Conservation (phyloP, 768 basidiomycete species). For the Cantharellus anzutake region DNA sequence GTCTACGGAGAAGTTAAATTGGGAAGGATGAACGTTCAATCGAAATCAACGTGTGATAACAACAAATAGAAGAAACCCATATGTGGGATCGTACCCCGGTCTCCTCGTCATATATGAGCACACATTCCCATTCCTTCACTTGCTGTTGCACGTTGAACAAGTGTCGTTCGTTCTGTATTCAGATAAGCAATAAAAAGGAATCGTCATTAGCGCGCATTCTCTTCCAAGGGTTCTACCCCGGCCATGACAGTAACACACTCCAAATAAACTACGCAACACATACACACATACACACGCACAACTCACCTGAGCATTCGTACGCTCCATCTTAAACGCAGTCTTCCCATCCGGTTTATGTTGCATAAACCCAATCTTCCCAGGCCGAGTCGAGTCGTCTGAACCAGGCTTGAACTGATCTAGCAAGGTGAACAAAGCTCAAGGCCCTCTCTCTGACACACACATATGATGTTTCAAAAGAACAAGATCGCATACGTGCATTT, state of each 20-base stretch:
- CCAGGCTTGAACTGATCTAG: constrained; percentile 62
- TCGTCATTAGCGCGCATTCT: neutral
- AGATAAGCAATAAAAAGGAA: neutral
- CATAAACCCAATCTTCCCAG: constrained; percentile 32
- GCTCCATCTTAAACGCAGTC: constrained; percentile 38
- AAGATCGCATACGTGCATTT: neutral
- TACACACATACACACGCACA: neutral
- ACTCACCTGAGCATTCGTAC: constrained; percentile 43
- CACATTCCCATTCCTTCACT: constrained; percentile 54
- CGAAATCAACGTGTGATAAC: no score
- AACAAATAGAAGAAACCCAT: neutral
- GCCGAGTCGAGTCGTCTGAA: constrained; percentile 43
- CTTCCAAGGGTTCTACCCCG: neutral
- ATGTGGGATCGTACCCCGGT: constrained; percentile 29
- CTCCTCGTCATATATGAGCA: constrained; percentile 64
- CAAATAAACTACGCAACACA: neutral
- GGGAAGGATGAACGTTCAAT: no score
- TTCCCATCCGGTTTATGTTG: constrained; percentile 30
- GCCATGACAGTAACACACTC: no score
- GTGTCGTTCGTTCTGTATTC: constrained; percentile 32
- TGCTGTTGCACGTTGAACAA: constrained; percentile 33
- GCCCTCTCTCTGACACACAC: neutral
- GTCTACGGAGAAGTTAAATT: constrained; percentile 22
- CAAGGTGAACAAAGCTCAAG: constrained; percentile 7
- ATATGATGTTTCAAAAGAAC: constrained; percentile 1